A percentile compares a stretch with the other conserved stretches of the same genome.
Conservation (phyloP, 768 basidiomycete species). For the Lyophyllum decastes region DNA sequence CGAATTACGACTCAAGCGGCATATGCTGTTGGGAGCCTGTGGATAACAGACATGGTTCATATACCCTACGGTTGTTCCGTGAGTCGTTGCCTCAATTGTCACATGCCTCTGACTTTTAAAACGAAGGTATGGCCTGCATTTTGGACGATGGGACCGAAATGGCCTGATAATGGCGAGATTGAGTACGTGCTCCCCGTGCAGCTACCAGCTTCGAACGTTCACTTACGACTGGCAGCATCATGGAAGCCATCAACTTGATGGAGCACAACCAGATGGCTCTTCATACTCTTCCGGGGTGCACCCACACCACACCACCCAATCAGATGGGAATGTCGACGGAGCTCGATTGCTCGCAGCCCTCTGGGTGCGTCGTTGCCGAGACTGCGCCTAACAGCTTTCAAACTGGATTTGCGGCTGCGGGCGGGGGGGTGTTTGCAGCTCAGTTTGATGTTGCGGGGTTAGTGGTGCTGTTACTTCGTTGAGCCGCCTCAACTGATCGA, state of each 20-base stretch:
- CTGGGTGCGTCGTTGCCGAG: conserved; percentile 70
- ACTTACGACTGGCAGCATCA: conserved; percentile 46
- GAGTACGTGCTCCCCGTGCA: conserved; percentile 29
- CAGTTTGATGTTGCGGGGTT: conserved; percentile 59
- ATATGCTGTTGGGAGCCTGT: conserved; percentile 44
- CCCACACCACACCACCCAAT: conserved; percentile 33
- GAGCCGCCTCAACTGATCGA: background rate
- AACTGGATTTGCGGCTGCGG: conserved; percentile 61
- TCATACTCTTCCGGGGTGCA: conserved; percentile 60
- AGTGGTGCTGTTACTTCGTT: background rate
- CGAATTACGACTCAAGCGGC: conserved; percentile 44
- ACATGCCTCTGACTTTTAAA: background rate
- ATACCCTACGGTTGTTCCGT: conserved; percentile 56
- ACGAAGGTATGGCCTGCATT: conserved; percentile 49
- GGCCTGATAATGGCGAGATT: conserved; percentile 52
- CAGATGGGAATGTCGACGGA: conserved; percentile 54
- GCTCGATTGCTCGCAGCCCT: conserved; percentile 55
- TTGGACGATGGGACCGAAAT: conserved; percentile 44
- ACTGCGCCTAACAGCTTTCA: conserved; percentile 65
- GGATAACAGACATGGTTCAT: conserved; percentile 47
- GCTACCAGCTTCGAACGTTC: conserved; percentile 13
- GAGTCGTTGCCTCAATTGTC: conserved; percentile 12
- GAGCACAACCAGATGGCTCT: conserved; percentile 73
- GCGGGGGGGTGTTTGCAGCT: conserved; percentile 78
- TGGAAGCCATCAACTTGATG: conserved; percentile 82